Conservation (phyloP, 495 filamentous ascomycete species). For the Talaromyces proteolyticus region DNA sequence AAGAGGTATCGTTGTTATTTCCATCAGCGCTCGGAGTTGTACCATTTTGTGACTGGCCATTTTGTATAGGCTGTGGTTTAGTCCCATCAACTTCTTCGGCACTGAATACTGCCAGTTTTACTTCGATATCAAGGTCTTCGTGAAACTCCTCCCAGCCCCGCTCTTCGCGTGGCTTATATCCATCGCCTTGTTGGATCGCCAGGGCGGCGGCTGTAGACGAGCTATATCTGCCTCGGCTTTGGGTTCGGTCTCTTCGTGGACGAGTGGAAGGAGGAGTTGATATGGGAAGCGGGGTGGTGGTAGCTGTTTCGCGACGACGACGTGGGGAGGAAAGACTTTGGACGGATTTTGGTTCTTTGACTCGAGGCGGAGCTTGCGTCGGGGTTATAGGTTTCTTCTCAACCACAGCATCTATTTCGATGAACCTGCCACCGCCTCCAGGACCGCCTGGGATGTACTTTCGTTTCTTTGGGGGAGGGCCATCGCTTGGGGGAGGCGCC, state of each 20-base stretch:
- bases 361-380: conserved; percentile 21
- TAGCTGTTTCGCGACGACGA: conserved; percentile 12
- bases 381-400: conserved; percentile 25
- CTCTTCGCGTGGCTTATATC: conserved; percentile 95
- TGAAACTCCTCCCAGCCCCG: conserved; percentile 97
- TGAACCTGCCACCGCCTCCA: conserved; percentile 72
- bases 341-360: conserved; percentile 13
- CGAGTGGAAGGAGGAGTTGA: conserved; percentile 41
- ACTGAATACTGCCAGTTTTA: conserved; percentile 67
- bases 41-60: conserved; percentile 21
- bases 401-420: conserved; percentile 51
- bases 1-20: conserved; percentile 6
- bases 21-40: conserved; percentile 4
- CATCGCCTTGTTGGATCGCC: conserved; percentile 81
- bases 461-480: conserved; percentile 44
- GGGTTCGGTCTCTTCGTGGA: conserved; percentile 45
- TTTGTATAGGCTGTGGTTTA: conserved; percentile 26
- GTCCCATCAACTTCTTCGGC: conserved; percentile 77
- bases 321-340: conserved; percentile 14
- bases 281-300: conserved; percentile 20
- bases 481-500: conserved; percentile 31
- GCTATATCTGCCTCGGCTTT: conserved; percentile 52
- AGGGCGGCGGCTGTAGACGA: conserved; percentile 81
- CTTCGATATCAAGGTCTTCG: conserved; percentile 84
- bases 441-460: conserved; percentile 74